Percentiles rank a stretch among this genome's conserved stretches.
phyloP scores from a whole-genome alignment of 345 rosid genomes.

The Euphorbia tirucalli region DNA sequence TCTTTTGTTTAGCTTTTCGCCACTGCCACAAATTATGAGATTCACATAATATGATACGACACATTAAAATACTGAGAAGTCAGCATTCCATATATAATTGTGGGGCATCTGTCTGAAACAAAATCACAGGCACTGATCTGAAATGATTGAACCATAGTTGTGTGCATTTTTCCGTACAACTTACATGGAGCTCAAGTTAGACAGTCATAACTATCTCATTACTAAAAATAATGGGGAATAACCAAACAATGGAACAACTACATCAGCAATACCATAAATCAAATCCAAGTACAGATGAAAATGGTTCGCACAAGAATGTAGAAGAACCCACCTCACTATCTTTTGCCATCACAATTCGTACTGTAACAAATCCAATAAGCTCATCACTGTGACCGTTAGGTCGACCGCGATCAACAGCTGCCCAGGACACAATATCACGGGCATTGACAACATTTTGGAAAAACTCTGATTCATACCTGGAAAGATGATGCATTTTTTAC shows the following conservation, averaged over 20 bases:
- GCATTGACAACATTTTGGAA: conserved; percentile 84
- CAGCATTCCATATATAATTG: not conserved
- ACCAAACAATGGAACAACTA: conserved; percentile 4
- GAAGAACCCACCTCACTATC: conserved; percentile 79
- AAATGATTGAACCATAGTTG: not conserved
- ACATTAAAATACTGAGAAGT: not conserved
- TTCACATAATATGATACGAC: not conserved
- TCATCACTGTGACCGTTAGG: conserved; percentile 66
- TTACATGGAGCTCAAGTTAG: conserved; percentile 1
- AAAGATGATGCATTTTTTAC: conserved; percentile 24
- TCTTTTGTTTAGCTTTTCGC: not conserved
- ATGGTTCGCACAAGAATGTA: conserved; percentile 14
- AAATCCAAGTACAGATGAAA: conserved; percentile 10
- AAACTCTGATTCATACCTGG: conserved; percentile 92
- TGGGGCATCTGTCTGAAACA: not conserved
- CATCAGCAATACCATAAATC: conserved; percentile 5
- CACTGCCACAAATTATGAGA: not conserved
- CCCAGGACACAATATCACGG: conserved; percentile 84
- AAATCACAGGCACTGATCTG: not conserved
- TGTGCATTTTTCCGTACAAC: not conserved
- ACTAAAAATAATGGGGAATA: conserved; percentile 3
- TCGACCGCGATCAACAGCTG: conserved; percentile 78
- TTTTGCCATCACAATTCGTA: conserved; percentile 61
- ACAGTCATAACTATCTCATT: conserved; percentile 5
- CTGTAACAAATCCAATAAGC: conserved; percentile 93